These are phyloP conservation scores for Salix caprea DNA, from an alignment of 345 rosid genomes.

Conservation along the genomic window DNA sequence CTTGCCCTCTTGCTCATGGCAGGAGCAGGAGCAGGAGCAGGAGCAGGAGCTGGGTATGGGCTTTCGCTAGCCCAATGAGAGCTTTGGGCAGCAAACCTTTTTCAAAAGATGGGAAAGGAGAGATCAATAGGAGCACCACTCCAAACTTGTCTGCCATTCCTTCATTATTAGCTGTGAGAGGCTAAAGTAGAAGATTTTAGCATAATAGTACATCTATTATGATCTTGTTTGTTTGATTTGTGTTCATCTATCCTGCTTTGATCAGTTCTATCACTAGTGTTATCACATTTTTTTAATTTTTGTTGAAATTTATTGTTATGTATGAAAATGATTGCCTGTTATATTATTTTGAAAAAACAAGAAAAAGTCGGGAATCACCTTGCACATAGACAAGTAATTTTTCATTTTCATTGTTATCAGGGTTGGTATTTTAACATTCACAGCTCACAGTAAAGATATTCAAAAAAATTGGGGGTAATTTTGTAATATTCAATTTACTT, in stretches of 20 bases:
- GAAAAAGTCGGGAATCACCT: too few species aligned
- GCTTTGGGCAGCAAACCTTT: constrained; percentile 51
- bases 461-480: too few species aligned
- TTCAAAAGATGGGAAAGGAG: constrained; percentile 47
- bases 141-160: constrained; percentile 66
- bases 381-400: too few species aligned
- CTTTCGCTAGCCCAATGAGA: constrained; percentile 94
- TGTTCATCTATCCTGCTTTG: neutral
- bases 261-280: neutral
- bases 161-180: constrained; percentile 62
- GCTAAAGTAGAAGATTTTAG: constrained; percentile 11
- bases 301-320: neutral
- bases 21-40: constrained; percentile 41
- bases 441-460: too few species aligned
- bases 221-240: neutral
- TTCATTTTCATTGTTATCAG: too few species aligned
- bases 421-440: too few species aligned
- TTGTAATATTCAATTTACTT: too few species aligned
- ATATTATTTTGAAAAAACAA: too few species aligned
- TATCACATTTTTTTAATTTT: neutral
- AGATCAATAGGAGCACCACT: constrained; percentile 30
- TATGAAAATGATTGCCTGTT: neutral
- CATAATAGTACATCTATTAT: constrained; percentile 14
- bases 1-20: constrained; percentile 29
- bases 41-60: constrained; percentile 76